Evolutionary conservation across 2,329 filamentous ascomycete species (phyloP).

Genomic region (Penicillium sp.): DNA sequence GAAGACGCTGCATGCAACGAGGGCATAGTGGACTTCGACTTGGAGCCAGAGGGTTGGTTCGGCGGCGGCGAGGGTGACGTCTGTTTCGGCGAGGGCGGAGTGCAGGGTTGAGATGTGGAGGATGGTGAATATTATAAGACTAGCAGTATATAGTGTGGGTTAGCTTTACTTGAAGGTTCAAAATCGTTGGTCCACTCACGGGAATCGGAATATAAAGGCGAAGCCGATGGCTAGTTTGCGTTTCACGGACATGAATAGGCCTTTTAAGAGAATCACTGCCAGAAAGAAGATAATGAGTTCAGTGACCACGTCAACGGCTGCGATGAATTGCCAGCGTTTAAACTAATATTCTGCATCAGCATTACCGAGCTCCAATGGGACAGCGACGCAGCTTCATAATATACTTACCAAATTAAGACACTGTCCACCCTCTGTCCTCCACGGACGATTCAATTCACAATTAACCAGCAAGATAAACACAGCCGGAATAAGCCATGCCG

Average conservation of each 20-base stretch:
- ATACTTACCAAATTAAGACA: slow-evolving; percentile 26
- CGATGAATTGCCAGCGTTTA: slow-evolving; percentile 34
- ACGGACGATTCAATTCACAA: slow-evolving; percentile 39
- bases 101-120: slow-evolving; percentile 35
- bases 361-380: background rate
- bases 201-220: slow-evolving; percentile 35
- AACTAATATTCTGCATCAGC: slow-evolving; percentile 15
- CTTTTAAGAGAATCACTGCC: slow-evolving; percentile 28
- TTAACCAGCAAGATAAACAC: slow-evolving; percentile 41
- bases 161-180: no score
- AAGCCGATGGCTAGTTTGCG: slow-evolving; percentile 32
- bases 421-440: slow-evolving; percentile 27
- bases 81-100: slow-evolving; percentile 25
- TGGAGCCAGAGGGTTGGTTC: slow-evolving; percentile 36
- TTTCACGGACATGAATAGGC: slow-evolving; percentile 31
- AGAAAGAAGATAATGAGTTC: slow-evolving; percentile 33
- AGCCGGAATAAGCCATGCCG: slow-evolving; percentile 38
- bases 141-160: slow-evolving; percentile 6
- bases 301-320: slow-evolving; percentile 34
- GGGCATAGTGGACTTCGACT: slow-evolving; percentile 34
- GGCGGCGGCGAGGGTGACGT: slow-evolving; percentile 36
- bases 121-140: slow-evolving; percentile 35
- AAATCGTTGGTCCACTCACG: slow-evolving; percentile 26
- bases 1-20: slow-evolving; percentile 38
- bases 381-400: background rate